A percentile compares a stretch with the other conserved stretches of the same genome.
Evolutionary conservation across 352 stramenopile species (phyloP).

Genomic region (Globisporangium abappressorium): DNA sequence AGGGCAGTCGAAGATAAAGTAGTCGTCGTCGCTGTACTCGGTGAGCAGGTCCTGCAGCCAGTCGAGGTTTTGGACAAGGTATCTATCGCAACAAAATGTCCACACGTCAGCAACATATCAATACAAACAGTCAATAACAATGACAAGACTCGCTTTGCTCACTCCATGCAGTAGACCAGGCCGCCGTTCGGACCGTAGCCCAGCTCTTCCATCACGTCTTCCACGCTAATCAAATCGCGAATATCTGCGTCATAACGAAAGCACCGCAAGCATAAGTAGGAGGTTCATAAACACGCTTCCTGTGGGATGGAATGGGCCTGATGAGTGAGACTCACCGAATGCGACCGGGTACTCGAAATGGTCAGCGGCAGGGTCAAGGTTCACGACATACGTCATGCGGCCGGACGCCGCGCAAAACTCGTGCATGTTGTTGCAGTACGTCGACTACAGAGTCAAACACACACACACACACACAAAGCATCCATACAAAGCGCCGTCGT

Average conservation of each 20-base stretch:
- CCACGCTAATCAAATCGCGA: conserved; percentile 93
- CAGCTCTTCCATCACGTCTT: conserved; percentile 97
- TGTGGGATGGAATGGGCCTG: too few relatives aligned
- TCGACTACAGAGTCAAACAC: conserved; percentile 55
- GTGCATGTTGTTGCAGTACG: conserved; percentile 93
- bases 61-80: conserved; percentile 92
- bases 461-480: background rate
- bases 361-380: conserved; percentile 95
- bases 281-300: conserved; percentile 3
- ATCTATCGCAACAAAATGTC: conserved; percentile 30
- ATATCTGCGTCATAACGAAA: conserved; percentile 65
- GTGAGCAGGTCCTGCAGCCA: conserved; percentile 93
- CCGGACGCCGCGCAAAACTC: conserved; percentile 85
- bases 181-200: conserved; percentile 97
- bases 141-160: conserved; percentile 15
- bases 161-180: conserved; percentile 99
- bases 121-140: background rate
- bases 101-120: background rate
- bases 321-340: conserved; percentile 54
- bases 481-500: too few relatives aligned
- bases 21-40: conserved; percentile 92
- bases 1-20: conserved; percentile 99
- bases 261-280: conserved; percentile 1
- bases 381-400: conserved; percentile 93
- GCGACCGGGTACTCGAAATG: conserved; percentile 87